Evolutionary conservation across 148 eudicot species (phyloP), one percentile per base, ranked within the genome.

Genomic region (Linanthus parryae): DNA sequence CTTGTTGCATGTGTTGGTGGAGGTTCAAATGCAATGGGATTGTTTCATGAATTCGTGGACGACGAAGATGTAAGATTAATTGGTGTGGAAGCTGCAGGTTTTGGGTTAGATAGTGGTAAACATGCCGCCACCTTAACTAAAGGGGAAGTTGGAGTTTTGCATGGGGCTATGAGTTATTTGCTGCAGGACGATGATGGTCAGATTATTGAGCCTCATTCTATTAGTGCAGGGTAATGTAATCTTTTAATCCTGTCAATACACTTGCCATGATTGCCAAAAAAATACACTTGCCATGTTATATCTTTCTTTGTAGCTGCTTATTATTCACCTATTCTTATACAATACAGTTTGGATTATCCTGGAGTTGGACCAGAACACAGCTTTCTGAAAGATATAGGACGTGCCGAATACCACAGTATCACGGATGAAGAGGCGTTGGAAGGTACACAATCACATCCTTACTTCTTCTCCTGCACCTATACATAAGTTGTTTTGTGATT

Each of bases 111-210:
- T 35, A 74, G 83, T 37, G 90, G 90, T 15, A 77, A 77, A 41
- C 99, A 92, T 61, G 81, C 99, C 2, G 96, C 99, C 31, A 84
- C 99, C 14, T 61, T 92, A 67, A 66, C 81, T 17, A 79, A 71
- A 77, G 94, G 99, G 18, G 94, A 92, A 70, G 83, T 92, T 25
- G 99, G 99, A 20, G 96, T 92, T 31, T 53, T 87, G 61, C 99
- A 92, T 64, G 99, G 99, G 52, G 85, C 99, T 39, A 87, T 92
- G 99, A 87, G 90, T 64, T 92, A 92, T 52, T 69, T 92, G n/a
- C 69, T 92, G 64, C 99, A 92, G 58, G 94, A 92, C 70, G 94
- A 81, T 2, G 84, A 88, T 2, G 97, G 97, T 1, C 89, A 88
- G 52, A 84, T 88, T 8, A 18, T 82, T 21, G 65, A 59, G 19